These are phyloP conservation scores for Ustilago sp. DNA, from an alignment of 1,284 basidiomycete genomes.

Conservation along the genomic window DNA sequence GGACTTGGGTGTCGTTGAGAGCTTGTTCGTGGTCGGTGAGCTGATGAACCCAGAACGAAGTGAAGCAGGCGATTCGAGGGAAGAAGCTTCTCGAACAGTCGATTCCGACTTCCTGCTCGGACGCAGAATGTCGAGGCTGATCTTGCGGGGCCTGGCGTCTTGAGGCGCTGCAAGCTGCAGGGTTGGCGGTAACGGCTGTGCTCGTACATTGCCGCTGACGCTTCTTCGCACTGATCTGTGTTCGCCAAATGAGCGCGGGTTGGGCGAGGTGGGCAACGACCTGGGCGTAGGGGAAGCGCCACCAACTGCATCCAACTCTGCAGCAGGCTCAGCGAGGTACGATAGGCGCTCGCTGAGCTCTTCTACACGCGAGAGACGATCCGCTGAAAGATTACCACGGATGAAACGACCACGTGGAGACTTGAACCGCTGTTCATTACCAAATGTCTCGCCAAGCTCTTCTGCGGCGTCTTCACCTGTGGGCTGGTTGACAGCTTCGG, in stretches of 20 bases:
- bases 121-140: constrained; percentile 29
- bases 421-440: constrained; percentile 22
- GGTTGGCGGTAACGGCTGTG: constrained; percentile 12
- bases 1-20: constrained; percentile 22
- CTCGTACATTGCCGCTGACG: constrained; percentile 19
- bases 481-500: background rate
- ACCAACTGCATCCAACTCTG: constrained; percentile 6
- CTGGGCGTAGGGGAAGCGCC: background rate
- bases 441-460: constrained; percentile 2
- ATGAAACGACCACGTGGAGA: constrained; percentile 40
- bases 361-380: constrained; percentile 44
- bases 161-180: constrained; percentile 15
- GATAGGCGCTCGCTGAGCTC: constrained; percentile 39
- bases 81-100: background rate
- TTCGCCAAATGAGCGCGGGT: constrained; percentile 40
- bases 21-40: constrained; percentile 12
- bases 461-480: constrained; percentile 15
- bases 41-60: constrained; percentile 5
- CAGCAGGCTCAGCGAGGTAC: constrained; percentile 12
- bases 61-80: constrained; percentile 12
- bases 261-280: constrained; percentile 24
- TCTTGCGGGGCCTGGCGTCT: constrained; percentile 4
- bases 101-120: constrained; percentile 5
- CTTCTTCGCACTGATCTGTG: constrained; percentile 31
- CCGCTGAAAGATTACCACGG: constrained; percentile 13